phyloP scores from a whole-genome alignment of 2,329 filamentous ascomycete genomes.

The Coniochaeta sp. region DNA sequence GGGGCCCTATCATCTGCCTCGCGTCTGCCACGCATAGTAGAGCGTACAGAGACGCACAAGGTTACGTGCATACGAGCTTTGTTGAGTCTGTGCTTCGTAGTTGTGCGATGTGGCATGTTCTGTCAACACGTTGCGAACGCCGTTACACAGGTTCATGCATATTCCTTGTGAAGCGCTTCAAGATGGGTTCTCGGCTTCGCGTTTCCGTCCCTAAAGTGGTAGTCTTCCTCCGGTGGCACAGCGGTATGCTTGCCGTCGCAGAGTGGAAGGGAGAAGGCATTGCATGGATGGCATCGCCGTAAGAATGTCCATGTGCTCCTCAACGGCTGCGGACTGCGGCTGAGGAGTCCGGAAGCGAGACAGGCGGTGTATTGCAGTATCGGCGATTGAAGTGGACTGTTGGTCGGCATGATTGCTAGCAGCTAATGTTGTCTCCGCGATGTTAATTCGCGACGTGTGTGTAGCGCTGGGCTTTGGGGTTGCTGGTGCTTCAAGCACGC shows the following conservation, averaged over 20 bases:
- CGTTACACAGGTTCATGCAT: background rate
- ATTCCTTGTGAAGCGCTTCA: background rate
- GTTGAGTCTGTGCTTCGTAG: background rate
- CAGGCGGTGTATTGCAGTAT: background rate
- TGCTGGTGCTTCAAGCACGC: background rate
- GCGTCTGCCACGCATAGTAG: background rate
- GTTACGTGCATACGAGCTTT: constrained; percentile 1
- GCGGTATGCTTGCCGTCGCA: background rate
- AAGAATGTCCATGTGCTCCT: background rate
- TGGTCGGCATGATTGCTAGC: background rate
- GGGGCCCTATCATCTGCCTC: background rate
- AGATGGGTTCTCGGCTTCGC: background rate
- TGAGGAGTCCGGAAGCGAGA: background rate
- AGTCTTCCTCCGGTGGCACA: background rate
- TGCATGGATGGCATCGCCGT: background rate
- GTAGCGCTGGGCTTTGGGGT: background rate
- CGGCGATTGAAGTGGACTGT: background rate
- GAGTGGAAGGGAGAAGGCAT: background rate
- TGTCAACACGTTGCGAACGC: background rate
- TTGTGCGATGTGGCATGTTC: background rate
- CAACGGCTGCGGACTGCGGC: background rate
- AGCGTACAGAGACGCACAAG: background rate
- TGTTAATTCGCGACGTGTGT: background rate
- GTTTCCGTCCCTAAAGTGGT: background rate
- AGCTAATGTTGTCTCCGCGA: background rate